Base-by-base conservation (phyloP, 257 asterid species). In the Echites panduratus region DNA sequence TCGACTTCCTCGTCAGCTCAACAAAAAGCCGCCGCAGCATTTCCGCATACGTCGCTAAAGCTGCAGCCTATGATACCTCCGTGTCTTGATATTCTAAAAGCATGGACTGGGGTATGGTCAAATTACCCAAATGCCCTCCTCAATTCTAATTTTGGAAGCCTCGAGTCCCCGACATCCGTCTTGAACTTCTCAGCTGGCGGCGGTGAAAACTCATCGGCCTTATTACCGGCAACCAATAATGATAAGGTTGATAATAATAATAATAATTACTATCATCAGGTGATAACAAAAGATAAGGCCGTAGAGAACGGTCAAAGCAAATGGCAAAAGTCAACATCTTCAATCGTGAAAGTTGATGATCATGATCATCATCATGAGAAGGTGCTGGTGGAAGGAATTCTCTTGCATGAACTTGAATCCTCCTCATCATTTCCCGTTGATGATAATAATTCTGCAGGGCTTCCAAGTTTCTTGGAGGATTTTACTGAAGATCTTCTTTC, bases 161-260 rank as follows among this genome's bases (percentile, higher is more conserved):
- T 59, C 17, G 57, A 76, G 9, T 76, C 71, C 41, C 66, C 70
- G 26, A 68, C 70, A 45, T 75, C 79, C 6, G 70, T 59, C 38
- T 58, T 75, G 19, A 57, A 58, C 7, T 68, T 75, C 41, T 14
- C 70, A 7, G 70, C 38, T 3, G 38, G 38, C 38, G 38, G 38
- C 38, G 38, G 38, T 32, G 38, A 32, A 32, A 32, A 32, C 38
- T 32, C 38, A 32, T 32, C 38, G 3, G 38, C 38, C 38, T 32
- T 32, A 32, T 32, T 32, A 32, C 38, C 38, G 3, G 3, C 38
- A 32, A 32, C 1, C 38, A 32, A 32, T 32, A 32, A 32, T n/a
- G n/a, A n/a, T 32, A 32, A 32, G 38, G 38, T 32, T 32, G 38
- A 32, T 32, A 1, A 32, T 3, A 32, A 3, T 3, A 32, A 3